phyloP scores from a whole-genome alignment of 2,329 filamentous ascomycete species.

The Amauroascus verrucosus region DNA sequence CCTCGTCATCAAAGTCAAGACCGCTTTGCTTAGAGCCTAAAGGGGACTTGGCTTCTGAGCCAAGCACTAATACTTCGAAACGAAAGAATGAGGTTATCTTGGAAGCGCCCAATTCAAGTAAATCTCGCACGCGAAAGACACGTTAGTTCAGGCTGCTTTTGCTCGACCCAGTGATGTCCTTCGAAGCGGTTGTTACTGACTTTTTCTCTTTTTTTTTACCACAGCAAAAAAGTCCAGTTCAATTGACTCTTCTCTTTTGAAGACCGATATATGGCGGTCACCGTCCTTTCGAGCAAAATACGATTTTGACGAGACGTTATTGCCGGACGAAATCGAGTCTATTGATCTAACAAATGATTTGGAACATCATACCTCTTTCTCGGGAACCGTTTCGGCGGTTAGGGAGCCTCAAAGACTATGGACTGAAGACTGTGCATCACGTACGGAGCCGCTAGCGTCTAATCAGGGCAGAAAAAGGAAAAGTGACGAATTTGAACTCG shows the following conservation, averaged over 20 bases:
- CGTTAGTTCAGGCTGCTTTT: conserved; percentile 2
- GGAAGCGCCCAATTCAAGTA: conserved; percentile 4
- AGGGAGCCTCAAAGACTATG: conserved; percentile 35
- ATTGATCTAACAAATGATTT: conserved; percentile 37
- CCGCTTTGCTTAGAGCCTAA: conserved; percentile 25
- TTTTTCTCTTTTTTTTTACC: background rate
- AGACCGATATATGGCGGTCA: background rate
- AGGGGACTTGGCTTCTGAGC: conserved; percentile 17
- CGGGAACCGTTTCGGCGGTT: conserved; percentile 32
- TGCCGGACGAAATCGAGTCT: conserved; percentile 31
- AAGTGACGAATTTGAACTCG: conserved; percentile 38
- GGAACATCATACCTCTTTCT: conserved; percentile 29
- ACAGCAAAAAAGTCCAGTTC: background rate
- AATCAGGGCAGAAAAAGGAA: conserved; percentile 41
- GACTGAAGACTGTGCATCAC: conserved; percentile 35
- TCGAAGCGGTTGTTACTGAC: background rate
- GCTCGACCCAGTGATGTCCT: background rate
- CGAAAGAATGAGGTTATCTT: conserved; percentile 12
- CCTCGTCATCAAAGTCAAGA: conserved; percentile 32
- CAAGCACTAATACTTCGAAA: conserved; percentile 20
- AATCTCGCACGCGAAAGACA: conserved; percentile 1
- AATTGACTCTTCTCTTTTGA: background rate
- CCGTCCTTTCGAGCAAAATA: background rate
- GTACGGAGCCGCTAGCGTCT: conserved; percentile 25
- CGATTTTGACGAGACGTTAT: background rate